Conservation (phyloP, 768 basidiomycete species). For the Lentinula guzmanii region DNA sequence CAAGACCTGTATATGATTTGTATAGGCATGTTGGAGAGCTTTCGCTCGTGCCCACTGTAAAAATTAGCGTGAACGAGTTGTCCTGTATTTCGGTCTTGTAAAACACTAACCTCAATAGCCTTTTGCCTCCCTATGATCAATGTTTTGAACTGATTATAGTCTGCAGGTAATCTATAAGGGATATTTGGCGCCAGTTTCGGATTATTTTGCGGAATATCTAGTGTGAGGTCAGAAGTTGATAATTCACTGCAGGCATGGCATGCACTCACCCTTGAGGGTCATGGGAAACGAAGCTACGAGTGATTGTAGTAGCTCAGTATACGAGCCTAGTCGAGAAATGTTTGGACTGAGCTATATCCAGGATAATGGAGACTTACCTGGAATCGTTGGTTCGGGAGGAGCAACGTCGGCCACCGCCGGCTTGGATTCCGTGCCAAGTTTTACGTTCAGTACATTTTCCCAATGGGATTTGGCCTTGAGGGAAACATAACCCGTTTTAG, state of each 20-base stretch:
- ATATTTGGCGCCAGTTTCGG: constrained; percentile 14
- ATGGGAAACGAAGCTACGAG: constrained; percentile 36
- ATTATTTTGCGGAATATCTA: background rate
- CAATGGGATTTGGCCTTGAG: constrained; percentile 32
- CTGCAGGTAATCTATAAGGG: constrained; percentile 35
- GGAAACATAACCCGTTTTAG: constrained; percentile 22
- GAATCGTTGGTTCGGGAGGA: background rate
- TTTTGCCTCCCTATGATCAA: constrained; percentile 40
- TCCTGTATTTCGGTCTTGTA: background rate
- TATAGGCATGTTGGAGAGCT: constrained; percentile 38
- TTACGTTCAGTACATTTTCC: constrained; percentile 17
- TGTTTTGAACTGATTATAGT: constrained; percentile 25
- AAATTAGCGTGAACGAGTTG: background rate
- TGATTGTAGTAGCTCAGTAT: constrained; percentile 22
- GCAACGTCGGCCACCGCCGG: background rate
- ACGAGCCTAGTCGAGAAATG: constrained; percentile 2
- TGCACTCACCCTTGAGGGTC: constrained; percentile 30
- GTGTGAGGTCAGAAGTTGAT: background rate
- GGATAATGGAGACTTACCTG: background rate
- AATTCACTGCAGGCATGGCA: background rate
- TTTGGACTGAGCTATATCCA: background rate
- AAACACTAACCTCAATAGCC: constrained; percentile 9
- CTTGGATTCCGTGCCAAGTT: background rate
- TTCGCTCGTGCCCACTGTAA: constrained; percentile 42
- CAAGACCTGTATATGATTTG: constrained; percentile 11